These are phyloP conservation scores for Xenosphaeropsis pyriputrescens DNA, from an alignment of 2,329 filamentous ascomycete genomes.

Conservation along the genomic window DNA sequence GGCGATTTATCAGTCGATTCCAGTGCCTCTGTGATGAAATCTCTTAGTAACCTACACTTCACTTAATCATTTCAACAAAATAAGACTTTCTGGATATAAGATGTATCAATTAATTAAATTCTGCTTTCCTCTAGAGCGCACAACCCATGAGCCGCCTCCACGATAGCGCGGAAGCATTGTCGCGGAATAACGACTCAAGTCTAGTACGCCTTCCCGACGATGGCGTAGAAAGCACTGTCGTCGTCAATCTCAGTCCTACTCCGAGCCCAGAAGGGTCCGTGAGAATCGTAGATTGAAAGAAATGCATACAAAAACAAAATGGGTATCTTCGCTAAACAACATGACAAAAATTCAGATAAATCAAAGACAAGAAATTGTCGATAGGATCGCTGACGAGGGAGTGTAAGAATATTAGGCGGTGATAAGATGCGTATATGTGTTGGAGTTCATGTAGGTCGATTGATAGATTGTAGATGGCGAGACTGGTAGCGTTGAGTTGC, in stretches of 20 bases:
- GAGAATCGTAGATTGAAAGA: constrained; percentile 30
- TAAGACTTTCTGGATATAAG: too few relatives aligned
- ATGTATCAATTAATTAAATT: too few relatives aligned
- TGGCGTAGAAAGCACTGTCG: constrained; percentile 31
- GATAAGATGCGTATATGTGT: too few relatives aligned
- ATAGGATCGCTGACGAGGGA: too few relatives aligned
- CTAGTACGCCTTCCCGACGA: constrained; percentile 31
- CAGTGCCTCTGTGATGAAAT: too few relatives aligned
- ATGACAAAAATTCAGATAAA: constrained; percentile 6
- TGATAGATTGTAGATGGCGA: constrained; percentile 2
- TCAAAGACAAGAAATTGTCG: constrained; percentile 4
- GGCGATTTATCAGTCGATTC: too few relatives aligned
- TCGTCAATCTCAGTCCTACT: constrained; percentile 16
- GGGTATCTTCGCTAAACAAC: constrained; percentile 32
- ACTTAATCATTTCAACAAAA: too few relatives aligned
- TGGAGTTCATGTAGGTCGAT: too few relatives aligned
- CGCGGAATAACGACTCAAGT: constrained; percentile 24
- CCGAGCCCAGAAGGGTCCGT: constrained; percentile 6
- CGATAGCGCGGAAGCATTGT: constrained; percentile 42
- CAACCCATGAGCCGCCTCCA: constrained; percentile 5
- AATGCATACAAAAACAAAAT: constrained; percentile 36
- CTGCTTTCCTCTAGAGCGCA: neutral
- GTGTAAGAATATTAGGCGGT: too few relatives aligned
- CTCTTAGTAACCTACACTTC: too few relatives aligned
- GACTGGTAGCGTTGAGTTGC: constrained; percentile 2